phyloP scores from a whole-genome alignment of 768 basidiomycete species.

The Butyriboletus loyo region DNA sequence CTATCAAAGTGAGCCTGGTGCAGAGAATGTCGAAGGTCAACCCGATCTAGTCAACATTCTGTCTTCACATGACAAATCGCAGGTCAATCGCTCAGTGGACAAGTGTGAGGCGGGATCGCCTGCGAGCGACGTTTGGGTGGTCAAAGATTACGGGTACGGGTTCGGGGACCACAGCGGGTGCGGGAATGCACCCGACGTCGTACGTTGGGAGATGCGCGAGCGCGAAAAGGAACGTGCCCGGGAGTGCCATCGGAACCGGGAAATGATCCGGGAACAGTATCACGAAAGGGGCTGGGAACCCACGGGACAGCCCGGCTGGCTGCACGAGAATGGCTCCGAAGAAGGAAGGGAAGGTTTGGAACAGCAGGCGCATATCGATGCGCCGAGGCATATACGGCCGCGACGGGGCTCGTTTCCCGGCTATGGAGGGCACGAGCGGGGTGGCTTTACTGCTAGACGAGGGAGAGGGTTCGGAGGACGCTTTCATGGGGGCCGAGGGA shows the following conservation, averaged over 20 bases:
- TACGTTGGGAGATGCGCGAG: slow-evolving; percentile 30
- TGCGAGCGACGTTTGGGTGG: slow-evolving; percentile 45
- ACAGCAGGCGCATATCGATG: slow-evolving; percentile 14
- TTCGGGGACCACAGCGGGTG: slow-evolving; percentile 48
- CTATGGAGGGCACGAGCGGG: slow-evolving; percentile 33
- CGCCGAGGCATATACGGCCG: slow-evolving; percentile 22
- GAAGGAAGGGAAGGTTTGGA: slow-evolving; percentile 25
- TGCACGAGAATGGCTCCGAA: slow-evolving; percentile 26
- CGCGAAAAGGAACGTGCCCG: slow-evolving; percentile 20
- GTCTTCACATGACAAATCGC: neutral
- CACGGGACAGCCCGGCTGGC: slow-evolving; percentile 19
- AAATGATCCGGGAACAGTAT: slow-evolving; percentile 9
- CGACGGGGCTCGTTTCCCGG: slow-evolving; percentile 35
- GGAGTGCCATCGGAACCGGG: slow-evolving; percentile 14
- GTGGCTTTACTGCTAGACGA: slow-evolving; percentile 28
- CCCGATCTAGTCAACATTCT: neutral
- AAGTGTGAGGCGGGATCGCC: slow-evolving; percentile 16
- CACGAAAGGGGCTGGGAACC: slow-evolving; percentile 20
- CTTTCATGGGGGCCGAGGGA: slow-evolving; percentile 35
- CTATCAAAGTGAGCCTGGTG: neutral
- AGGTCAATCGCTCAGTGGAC: slow-evolving; percentile 1
- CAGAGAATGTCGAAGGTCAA: neutral
- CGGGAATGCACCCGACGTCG: slow-evolving; percentile 31
- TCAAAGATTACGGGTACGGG: slow-evolving; percentile 62
- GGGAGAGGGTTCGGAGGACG: slow-evolving; percentile 39